These are phyloP conservation scores for Aplosporella prunicola DNA, from an alignment of 2,329 filamentous ascomycete species.

Conservation along the genomic window DNA sequence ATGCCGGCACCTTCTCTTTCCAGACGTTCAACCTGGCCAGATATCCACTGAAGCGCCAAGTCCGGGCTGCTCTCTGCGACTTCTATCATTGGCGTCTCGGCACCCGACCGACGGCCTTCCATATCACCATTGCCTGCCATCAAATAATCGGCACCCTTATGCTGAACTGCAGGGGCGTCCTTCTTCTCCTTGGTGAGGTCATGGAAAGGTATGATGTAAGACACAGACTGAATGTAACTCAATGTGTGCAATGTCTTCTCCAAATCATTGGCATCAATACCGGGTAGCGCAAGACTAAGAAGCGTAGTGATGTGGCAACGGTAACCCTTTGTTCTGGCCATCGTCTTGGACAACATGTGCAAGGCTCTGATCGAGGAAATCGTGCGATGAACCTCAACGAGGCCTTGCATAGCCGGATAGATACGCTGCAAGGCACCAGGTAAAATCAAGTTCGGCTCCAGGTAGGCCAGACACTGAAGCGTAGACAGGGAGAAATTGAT, in stretches of 20 bases:
- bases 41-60: constrained; percentile 85
- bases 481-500: constrained; percentile 88
- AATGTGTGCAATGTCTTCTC: constrained; percentile 93
- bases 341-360: constrained; percentile 83
- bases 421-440: constrained; percentile 91
- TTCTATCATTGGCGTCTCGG: constrained; percentile 23
- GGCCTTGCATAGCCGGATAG: constrained; percentile 89
- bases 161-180: constrained; percentile 11
- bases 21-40: constrained; percentile 86
- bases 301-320: constrained; percentile 91
- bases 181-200: constrained; percentile 57
- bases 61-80: constrained; percentile 32
- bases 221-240: constrained; percentile 89
- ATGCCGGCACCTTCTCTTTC: constrained; percentile 79
- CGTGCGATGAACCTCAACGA: constrained; percentile 94
- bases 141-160: constrained; percentile 1
- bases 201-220: constrained; percentile 89
- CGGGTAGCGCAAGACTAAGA: constrained; percentile 83
- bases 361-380: constrained; percentile 86
- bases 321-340: constrained; percentile 91
- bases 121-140: constrained; percentile 3
- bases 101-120: constrained; percentile 14
- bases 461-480: constrained; percentile 76
- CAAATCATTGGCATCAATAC: constrained; percentile 94
- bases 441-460: constrained; percentile 85